Base-by-base conservation (phyloP, 208 protist species). In the Acanthamoeba sp. region DNA sequence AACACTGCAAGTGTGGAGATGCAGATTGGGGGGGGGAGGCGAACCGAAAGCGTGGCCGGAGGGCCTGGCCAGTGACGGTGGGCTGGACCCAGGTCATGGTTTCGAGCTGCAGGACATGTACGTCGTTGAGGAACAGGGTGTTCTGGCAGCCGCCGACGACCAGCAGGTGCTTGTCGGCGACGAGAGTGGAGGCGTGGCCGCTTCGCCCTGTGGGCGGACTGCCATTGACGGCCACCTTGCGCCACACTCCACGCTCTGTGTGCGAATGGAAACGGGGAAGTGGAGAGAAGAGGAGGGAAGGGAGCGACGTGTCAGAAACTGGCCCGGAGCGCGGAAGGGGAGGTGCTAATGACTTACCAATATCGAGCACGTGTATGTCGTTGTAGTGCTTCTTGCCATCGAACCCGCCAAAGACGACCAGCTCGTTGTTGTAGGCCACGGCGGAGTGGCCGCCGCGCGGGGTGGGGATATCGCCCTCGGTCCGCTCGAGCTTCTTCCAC, bases 331-430 rank as follows among this genome's bases (percentile, higher is more conserved):
- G 59, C 10, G 10, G 45, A 14, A 14, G 45, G 10, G 45, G 45
- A 48, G 45, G 10, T 48, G 4, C 71, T 38, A 14, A 22, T 82
- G 16, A 38, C 2, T n/a, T 69, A 91, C 85, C 57, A 12, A 71
- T 38, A 42, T 91, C 36, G 32, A 91, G 38, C 18, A 29, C n/a
- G 59, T 91, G 38, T 64, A 91, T 38, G 38, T 91, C 85, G 85
- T 91, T 91, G 85, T 73, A 71, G 40, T 91, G 57, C 57, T 91
- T 91, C 32, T 91, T 91, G 52, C 85, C 85, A 27, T 91, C 85
- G 71, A 73, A 91, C 6, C 85, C 85, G 2, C 85, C 85, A 36
- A 91, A 91, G n/a, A 91, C 22, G 50, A 91, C 9, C 16, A 91
- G 42, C 34, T 91, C 57, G 34, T 50, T 71, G 52, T 71, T 71